Percentiles rank a stretch among this genome's conserved stretches.
Conservation (phyloP, 441 rosid species). For the Gossypium schwendimanii region DNA sequence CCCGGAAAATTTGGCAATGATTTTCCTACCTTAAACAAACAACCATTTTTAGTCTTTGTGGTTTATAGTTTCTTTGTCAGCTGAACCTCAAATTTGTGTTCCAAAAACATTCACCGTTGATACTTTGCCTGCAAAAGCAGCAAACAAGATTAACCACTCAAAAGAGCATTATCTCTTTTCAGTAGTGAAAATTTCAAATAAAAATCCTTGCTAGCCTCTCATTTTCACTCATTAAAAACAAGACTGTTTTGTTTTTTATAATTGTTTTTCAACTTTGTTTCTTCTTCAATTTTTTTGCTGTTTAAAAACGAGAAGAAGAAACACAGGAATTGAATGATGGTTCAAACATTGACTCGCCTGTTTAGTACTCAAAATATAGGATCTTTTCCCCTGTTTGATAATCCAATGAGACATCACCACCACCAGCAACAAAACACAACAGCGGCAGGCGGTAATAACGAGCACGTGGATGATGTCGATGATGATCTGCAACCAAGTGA, state of each 20-base stretch:
- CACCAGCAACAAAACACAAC: constrained; percentile 13
- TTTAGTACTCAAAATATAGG: constrained; percentile 26
- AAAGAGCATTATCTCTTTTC: too few relatives aligned
- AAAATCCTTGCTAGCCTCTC: neutral
- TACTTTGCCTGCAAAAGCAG: too few relatives aligned
- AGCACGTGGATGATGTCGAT: neutral
- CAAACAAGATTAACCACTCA: too few relatives aligned
- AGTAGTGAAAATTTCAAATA: too few relatives aligned
- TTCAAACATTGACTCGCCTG: constrained; percentile 44
- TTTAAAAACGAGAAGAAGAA: constrained; percentile 4
- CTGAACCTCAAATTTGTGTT: too few relatives aligned
- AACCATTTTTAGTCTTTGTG: too few relatives aligned
- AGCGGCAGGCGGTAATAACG: constrained; percentile 15
- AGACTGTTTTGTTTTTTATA: neutral
- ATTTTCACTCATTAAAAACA: neutral
- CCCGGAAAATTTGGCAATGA: too few relatives aligned
- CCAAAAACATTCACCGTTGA: too few relatives aligned
- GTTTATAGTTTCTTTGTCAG: too few relatives aligned
- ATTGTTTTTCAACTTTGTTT: neutral
- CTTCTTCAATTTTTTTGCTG: constrained; percentile 7
- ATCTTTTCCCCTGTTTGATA: constrained; percentile 42
- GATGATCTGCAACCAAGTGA: constrained; percentile 1
- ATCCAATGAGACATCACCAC: constrained; percentile 26
- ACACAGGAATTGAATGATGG: constrained; percentile 33
- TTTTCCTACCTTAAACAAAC: too few relatives aligned